These are phyloP conservation scores for Globisporangium spinosum DNA, from an alignment of 352 stramenopile species.

Conservation along the genomic window DNA sequence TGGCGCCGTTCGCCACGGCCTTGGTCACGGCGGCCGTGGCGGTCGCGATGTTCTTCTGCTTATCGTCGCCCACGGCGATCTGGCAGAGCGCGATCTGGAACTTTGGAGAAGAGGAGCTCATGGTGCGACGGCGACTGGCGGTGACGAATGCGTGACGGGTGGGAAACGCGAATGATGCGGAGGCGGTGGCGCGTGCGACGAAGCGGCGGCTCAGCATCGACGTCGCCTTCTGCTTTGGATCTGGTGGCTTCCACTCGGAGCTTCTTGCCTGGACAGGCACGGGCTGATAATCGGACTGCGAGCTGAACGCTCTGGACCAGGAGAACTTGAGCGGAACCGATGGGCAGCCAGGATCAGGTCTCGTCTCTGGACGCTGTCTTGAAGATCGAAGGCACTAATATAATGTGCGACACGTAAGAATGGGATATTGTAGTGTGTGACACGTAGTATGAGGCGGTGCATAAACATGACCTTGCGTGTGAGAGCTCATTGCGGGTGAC, in stretches of 20 bases:
- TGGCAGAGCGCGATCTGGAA: conserved; percentile 95
- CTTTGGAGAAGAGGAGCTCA: conserved; percentile 44
- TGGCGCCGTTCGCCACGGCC: conserved; percentile 67
- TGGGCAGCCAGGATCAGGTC: not conserved
- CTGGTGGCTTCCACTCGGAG: not conserved
- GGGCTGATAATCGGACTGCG: not conserved
- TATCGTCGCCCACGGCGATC: conserved; percentile 90
- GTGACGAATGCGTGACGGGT: not conserved
- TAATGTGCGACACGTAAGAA: not conserved
- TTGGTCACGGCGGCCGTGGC: conserved; percentile 59
- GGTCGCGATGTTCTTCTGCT: conserved; percentile 81
- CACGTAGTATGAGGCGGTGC: not conserved
- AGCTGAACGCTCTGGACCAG: not conserved
- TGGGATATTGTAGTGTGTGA: not conserved
- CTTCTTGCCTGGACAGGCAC: not conserved
- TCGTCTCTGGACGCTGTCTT: not conserved
- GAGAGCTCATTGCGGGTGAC: not conserved
- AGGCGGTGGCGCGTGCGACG: not conserved
- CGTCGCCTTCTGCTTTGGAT: conserved; percentile 1
- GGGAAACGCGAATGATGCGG: not conserved
- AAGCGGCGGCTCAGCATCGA: conserved; percentile 4
- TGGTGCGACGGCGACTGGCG: conserved; percentile 11
- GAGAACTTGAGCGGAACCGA: not conserved
- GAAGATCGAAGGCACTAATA: not conserved
- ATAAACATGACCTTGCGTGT: not conserved